These are phyloP conservation scores for Wallacemonas rigidus DNA, from an alignment of 208 protist species.

Conservation along the genomic window DNA sequence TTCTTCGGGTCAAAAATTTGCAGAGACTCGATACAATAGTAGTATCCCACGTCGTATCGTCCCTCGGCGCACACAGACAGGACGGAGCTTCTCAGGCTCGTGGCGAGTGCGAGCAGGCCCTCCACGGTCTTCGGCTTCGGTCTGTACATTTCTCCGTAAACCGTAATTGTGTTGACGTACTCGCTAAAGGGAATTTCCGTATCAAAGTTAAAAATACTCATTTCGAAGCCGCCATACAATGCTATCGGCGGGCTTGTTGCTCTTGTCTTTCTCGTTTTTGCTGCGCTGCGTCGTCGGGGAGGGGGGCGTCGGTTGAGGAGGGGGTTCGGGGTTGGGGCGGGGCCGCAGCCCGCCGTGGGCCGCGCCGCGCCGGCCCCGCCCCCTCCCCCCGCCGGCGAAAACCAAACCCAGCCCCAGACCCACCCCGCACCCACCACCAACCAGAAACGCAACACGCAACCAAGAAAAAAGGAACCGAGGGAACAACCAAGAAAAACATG, in stretches of 20 bases:
- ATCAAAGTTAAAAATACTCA: conserved; percentile 59
- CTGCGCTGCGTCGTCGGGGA: neutral
- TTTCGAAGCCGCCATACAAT: neutral
- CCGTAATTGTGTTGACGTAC: conserved; percentile 54
- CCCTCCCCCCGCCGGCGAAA: too few species aligned
- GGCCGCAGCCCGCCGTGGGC: too few species aligned
- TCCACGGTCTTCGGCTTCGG: conserved; percentile 18
- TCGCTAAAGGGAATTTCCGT: conserved; percentile 49
- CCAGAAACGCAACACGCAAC: too few species aligned
- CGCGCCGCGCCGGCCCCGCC: too few species aligned
- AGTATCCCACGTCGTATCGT: conserved; percentile 50
- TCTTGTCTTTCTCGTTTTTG: neutral
- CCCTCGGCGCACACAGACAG: conserved; percentile 19
- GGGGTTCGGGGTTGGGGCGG: too few species aligned
- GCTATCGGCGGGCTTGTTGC: too few species aligned
- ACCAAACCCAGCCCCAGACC: too few species aligned
- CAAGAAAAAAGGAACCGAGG: too few species aligned
- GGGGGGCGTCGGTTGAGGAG: neutral
- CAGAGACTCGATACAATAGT: conserved; percentile 46
- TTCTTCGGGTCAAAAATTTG: conserved; percentile 50
- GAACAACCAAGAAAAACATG: too few species aligned
- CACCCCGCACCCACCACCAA: too few species aligned
- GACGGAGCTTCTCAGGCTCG: conserved; percentile 22
- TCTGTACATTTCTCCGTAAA: conserved; percentile 44
- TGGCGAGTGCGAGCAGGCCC: conserved; percentile 28